Evolutionary conservation across 495 filamentous ascomycete species (phyloP).

Genomic region (Mytilinidion resinicola): DNA sequence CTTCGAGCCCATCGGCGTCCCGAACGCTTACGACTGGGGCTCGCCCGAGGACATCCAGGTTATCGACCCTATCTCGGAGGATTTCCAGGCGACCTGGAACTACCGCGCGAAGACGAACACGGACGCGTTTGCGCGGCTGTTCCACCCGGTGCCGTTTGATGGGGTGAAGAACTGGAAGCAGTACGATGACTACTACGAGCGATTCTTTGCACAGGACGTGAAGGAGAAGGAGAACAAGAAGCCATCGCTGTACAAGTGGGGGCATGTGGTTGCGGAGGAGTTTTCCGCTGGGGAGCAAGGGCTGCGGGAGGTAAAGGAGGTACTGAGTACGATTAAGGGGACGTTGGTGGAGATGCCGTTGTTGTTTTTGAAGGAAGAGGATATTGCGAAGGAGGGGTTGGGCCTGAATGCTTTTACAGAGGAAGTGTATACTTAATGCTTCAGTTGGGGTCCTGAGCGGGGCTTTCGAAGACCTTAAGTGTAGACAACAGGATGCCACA

Average conservation of each 20-base stretch:
- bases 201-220: conserved; percentile 50
- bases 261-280: conserved; percentile 78
- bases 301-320: conserved; percentile 70
- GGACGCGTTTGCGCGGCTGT: conserved; percentile 74
- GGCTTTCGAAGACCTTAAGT: too few species aligned
- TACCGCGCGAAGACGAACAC: conserved; percentile 71
- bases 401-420: conserved; percentile 74
- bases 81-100: conserved; percentile 67
- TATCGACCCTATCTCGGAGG: conserved; percentile 62
- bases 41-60: conserved; percentile 67
- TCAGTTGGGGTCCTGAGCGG: too few species aligned
- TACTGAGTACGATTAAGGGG: conserved; percentile 66
- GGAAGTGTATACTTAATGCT: conserved; percentile 68
- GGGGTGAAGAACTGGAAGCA: conserved; percentile 71
- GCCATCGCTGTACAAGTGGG: conserved; percentile 57
- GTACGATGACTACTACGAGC: conserved; percentile 76
- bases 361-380: conserved; percentile 77
- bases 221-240: conserved; percentile 41
- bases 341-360: conserved; percentile 90
- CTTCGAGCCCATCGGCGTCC: conserved; percentile 65
- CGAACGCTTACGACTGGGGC: conserved; percentile 79
- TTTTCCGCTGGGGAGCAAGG: conserved; percentile 60
- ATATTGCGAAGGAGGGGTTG: conserved; percentile 81
- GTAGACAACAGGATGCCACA: too few species aligned
- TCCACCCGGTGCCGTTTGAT: conserved; percentile 85